phyloP scores from a whole-genome alignment of 2,329 filamentous ascomycete genomes.

The Colletotrichum siamense region DNA sequence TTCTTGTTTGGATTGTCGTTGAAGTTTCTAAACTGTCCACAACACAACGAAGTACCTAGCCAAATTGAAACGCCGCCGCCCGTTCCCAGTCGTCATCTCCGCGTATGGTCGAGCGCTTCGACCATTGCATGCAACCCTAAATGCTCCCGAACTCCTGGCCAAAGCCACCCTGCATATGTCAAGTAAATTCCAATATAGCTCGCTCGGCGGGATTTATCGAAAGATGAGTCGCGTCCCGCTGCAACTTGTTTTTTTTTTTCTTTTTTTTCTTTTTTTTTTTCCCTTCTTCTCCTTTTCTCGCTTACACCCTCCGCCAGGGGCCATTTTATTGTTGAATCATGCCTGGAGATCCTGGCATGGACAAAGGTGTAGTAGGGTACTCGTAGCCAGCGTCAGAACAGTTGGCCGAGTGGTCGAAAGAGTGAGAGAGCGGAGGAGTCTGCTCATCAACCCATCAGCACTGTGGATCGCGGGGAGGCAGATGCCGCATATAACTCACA shows the following conservation, averaged over 20 bases:
- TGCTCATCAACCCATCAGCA: conserved; percentile 58
- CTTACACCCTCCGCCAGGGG: background rate
- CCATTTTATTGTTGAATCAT: conserved; percentile 40
- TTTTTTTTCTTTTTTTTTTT: background rate
- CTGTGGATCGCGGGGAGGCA: conserved; percentile 46
- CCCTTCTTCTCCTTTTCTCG: background rate
- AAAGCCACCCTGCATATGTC: background rate
- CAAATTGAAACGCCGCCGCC: conserved; percentile 6
- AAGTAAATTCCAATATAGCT: background rate
- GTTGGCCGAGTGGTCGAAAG: conserved; percentile 70
- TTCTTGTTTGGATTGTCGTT: background rate
- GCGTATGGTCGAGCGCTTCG: conserved; percentile 33
- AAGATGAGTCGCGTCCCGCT: background rate
- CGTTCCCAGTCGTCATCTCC: conserved; percentile 21
- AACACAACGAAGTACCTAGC: background rate
- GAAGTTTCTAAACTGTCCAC: background rate
- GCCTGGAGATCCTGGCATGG: conserved; percentile 74
- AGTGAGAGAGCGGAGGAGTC: conserved; percentile 80
- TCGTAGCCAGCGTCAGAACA: conserved; percentile 68
- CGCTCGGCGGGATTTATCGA: background rate
- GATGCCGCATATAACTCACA: conserved; percentile 66
- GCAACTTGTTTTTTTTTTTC: background rate
- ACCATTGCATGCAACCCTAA: conserved; percentile 16
- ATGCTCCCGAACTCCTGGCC: conserved; percentile 8
- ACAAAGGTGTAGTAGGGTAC: conserved; percentile 74